phyloP scores from a whole-genome alignment of 2,329 filamentous ascomycete species.

The Cercospora nicotianae region DNA sequence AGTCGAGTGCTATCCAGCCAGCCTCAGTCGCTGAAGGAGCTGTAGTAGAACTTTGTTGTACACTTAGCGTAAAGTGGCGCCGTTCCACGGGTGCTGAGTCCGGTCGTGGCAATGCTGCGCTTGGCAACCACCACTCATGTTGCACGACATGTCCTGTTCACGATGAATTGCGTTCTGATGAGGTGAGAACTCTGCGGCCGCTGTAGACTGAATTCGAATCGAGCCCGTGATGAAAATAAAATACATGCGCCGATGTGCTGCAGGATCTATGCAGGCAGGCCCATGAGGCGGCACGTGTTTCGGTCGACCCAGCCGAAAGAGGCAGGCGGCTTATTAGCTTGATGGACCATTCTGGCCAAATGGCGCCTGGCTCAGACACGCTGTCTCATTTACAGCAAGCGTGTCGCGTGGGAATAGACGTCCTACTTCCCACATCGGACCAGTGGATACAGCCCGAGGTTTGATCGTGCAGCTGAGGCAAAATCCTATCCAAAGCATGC shows the following conservation, averaged over 20 bases:
- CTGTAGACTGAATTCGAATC: background rate
- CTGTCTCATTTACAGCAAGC: background rate
- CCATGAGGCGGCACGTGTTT: background rate
- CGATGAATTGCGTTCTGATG: background rate
- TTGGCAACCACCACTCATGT: background rate
- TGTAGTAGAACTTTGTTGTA: background rate
- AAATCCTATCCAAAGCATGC: too few relatives aligned
- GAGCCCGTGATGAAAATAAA: background rate
- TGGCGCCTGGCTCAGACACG: background rate
- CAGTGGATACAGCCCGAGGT: too few relatives aligned
- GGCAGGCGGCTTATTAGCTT: too few relatives aligned
- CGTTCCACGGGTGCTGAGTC: background rate
- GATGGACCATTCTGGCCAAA: background rate
- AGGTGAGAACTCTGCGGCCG: background rate
- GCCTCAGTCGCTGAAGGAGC: background rate
- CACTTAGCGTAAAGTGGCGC: background rate
- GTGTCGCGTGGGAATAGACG: background rate
- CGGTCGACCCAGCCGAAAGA: background rate
- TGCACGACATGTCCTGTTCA: background rate
- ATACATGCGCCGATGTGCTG: background rate
- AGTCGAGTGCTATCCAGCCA: background rate
- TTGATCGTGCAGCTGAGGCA: too few relatives aligned
- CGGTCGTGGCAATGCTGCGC: background rate
- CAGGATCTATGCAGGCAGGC: background rate
- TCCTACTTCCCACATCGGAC: too few relatives aligned